Evolutionary conservation across 2,329 filamentous ascomycete species (phyloP).

Genomic region (Cordyceps cateniannulata): DNA sequence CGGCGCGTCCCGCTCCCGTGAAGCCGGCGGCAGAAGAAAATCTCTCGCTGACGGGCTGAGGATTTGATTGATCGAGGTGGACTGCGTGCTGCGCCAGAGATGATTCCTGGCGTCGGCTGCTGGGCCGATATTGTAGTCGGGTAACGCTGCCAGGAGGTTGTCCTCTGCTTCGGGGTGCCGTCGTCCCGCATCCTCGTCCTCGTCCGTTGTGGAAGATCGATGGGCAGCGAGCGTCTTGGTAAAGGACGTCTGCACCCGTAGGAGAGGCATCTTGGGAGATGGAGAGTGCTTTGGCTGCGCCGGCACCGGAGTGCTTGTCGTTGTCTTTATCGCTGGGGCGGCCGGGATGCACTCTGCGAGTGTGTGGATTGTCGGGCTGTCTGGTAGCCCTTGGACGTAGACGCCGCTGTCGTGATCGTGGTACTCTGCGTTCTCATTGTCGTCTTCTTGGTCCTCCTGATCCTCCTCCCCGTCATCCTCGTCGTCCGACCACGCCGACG

Average conservation of each 20-base stretch:
- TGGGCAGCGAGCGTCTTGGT: slow-evolving; percentile 15
- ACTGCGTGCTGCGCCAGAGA: slow-evolving; percentile 18
- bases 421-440: slow-evolving; percentile 10
- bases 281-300: not conserved
- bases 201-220: not conserved
- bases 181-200: not conserved
- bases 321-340: not conserved
- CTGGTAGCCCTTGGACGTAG: not conserved
- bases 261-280: slow-evolving; percentile 18
- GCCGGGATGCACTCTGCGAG: not conserved
- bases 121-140: slow-evolving; percentile 27
- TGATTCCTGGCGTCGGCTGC: slow-evolving; percentile 31
- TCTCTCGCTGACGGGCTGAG: slow-evolving; percentile 23
- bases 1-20: slow-evolving; percentile 22
- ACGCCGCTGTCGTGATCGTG: slow-evolving; percentile 1
- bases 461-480: not conserved
- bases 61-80: slow-evolving; percentile 38
- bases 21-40: not conserved
- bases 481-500: slow-evolving; percentile 3
- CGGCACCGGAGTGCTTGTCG: not conserved
- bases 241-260: slow-evolving; percentile 42
- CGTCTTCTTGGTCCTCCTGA: slow-evolving; percentile 10
- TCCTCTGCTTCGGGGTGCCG: not conserved
- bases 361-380: not conserved
- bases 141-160: not conserved